Evolutionary conservation across 2,329 filamentous ascomycete genomes (phyloP), one percentile per base, ranked within the genome.

Genomic region (Cytospora schulzeri): DNA sequence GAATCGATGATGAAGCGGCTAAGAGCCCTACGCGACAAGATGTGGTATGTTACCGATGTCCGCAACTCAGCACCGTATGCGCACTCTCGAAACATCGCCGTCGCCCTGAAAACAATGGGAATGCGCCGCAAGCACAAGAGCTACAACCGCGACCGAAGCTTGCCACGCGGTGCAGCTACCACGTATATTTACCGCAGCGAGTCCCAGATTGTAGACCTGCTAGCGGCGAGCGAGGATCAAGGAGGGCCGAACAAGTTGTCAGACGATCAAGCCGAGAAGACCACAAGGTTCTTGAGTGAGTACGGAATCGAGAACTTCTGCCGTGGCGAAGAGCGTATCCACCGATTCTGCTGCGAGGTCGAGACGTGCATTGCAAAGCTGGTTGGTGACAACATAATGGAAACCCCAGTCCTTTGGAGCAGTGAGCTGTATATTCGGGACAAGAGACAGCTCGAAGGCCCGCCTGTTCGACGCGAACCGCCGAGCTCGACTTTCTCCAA

Each of bases 41-140:
- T 98, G 91, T 99, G 95, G 95, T 99, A 96, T 74, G 91, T 95
- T 66, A 94, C 91, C 1, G 93, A 97, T 75, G 93, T 98, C 31
- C 90, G 92, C 67, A 93, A 94, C 71, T 97, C 95, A 4, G 91
- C 88, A 57, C 87, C 88, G 12, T 98, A 97, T 71, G 91, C 95
- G 66, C 90, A 96, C 70, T 92, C 92, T 48, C 89, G 89, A 65
- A 92, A 94, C 68, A 89, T 98, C 55, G 91, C 93, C 7, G 85
- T 91, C 66, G 95, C 94, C 5, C 80, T 99, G 57, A 96, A 95
- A 76, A 92, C 91, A 9, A 98, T 99, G 95, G 91, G 89, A 67
- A 80, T 87, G 76, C 82, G 87, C 67, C 82, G 87, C 65, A 82
- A 81, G 60, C 83, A 81, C 77, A 80, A 76, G 53, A 80, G 81